phyloP scores from a whole-genome alignment of 305 asterid genomes.

The Plantago lanceolata region DNA sequence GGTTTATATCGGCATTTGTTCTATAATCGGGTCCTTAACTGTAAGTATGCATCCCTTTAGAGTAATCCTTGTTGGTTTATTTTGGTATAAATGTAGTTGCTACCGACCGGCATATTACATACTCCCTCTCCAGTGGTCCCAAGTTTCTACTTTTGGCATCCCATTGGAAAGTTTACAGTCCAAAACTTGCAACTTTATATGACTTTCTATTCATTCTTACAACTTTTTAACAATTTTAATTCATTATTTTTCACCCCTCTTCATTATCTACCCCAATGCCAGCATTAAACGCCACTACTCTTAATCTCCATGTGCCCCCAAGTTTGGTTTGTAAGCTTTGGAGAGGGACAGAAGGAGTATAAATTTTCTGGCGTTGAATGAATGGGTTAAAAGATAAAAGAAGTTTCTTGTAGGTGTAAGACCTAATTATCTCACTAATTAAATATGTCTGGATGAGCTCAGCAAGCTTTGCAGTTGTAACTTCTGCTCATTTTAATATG shows the following conservation, averaged over 20 bases:
- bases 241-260: background rate
- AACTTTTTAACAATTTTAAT: too few species aligned
- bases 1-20: slow-evolving; percentile 81
- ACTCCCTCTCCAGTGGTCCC: background rate
- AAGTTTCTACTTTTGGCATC: too few species aligned
- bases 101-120: background rate
- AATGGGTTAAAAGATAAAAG: background rate
- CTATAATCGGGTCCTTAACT: slow-evolving; percentile 76
- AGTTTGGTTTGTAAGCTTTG: too few species aligned
- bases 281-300: background rate
- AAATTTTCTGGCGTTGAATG: too few species aligned
- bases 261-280: background rate
- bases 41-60: slow-evolving; percentile 41
- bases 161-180: too few species aligned
- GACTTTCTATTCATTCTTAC: too few species aligned
- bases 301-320: background rate
- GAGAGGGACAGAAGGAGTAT: too few species aligned
- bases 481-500: slow-evolving; percentile 1
- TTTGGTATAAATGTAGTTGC: background rate
- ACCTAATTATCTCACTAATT: slow-evolving; percentile 1
- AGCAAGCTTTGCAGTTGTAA: background rate
- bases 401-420: slow-evolving; percentile 7
- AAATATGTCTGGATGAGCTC: slow-evolving; percentile 16
- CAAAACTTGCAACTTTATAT: too few species aligned
- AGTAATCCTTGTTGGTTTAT: background rate